These are phyloP conservation scores for Pseudogymnoascus sp. DNA, from an alignment of 2,329 filamentous ascomycete species.

Conservation along the genomic window DNA sequence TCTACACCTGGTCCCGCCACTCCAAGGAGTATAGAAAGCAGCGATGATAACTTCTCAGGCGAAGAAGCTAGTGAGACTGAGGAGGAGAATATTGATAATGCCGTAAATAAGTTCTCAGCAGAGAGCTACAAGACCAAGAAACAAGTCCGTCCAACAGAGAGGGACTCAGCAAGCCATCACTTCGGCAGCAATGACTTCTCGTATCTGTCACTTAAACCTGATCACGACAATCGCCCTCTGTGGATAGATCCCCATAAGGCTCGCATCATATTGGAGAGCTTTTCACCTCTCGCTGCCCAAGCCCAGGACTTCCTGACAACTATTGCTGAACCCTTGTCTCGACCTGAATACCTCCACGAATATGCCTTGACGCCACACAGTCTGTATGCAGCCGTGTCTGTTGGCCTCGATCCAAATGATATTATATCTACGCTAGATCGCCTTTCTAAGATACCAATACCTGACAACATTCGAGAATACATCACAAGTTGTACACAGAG, in stretches of 20 bases:
- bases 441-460: slow-evolving; percentile 81
- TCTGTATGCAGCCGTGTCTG: slow-evolving; percentile 89
- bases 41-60: slow-evolving; percentile 43
- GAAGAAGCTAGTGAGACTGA: slow-evolving; percentile 42
- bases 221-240: slow-evolving; percentile 81
- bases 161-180: slow-evolving; percentile 27
- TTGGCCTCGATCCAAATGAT: slow-evolving; percentile 81
- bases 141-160: slow-evolving; percentile 4
- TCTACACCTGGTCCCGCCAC: slow-evolving; percentile 56
- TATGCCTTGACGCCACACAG: slow-evolving; percentile 88
- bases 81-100: slow-evolving; percentile 48
- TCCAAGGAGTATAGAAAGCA: slow-evolving; percentile 48
- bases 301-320: slow-evolving; percentile 94
- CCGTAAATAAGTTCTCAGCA: slow-evolving; percentile 50
- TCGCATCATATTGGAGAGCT: slow-evolving; percentile 87
- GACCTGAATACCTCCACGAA: slow-evolving; percentile 86
- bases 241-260: slow-evolving; percentile 88
- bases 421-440: slow-evolving; percentile 84
- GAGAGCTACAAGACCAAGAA: slow-evolving; percentile 21
- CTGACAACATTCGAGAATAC: slow-evolving; percentile 70
- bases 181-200: slow-evolving; percentile 57
- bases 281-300: slow-evolving; percentile 76
- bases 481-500: slow-evolving; percentile 71
- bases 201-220: slow-evolving; percentile 71
- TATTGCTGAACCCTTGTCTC: slow-evolving; percentile 85